Evolutionary conservation across 163 green algal genomes (phyloP), one percentile per base, ranked within the genome.

Genomic region (Scenedesmus sp.): DNA sequence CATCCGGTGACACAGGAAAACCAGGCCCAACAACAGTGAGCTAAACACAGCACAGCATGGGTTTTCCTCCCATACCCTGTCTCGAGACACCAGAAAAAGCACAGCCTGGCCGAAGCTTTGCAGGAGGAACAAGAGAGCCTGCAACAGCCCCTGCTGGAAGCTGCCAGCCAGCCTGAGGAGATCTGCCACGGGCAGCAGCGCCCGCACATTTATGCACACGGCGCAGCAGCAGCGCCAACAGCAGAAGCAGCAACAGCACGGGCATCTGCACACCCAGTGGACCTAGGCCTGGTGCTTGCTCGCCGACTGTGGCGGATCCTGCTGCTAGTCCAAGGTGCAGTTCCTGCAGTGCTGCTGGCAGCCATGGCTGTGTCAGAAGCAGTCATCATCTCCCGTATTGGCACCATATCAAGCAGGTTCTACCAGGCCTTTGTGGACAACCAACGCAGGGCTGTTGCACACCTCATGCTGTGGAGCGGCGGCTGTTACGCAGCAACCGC

Each of bases 361-460:
- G 15, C 40, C 13, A 15, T 86, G 35, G 56, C 89, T 5, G 56
- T 89, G 1, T 46, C 83, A 13, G 89, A 92, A 26, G 68, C 89
- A 5, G 15, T 81, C 15, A 76, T 92, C 24, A 42, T 89, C 10
- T 89, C 81, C 0, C 44, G 46, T 0, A 68, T 92, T 30, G 91
- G 91, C 53, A 79, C 82, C 43, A 84, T 94, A 6, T 88, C 90
- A 15, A 59, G 88, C 35, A 24, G 73, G 13, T 94, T 92, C 82
- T 94, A 94, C 76, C 42, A 83, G 30, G 42, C 84, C 0, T 89
- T 90, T 24, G 73, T 93, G 13, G 90, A 93, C 51, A 44, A 68
- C 61, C 61, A 76, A 3, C 35, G 37, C 72, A 81, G 72, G 35
- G 37, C 72, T 81, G 72, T 35, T 49, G 12, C 72, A 9, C 72